Evolutionary conservation across 805 yeast genomes (phyloP).

Genomic region (Naumovozyma dairenensis): DNA sequence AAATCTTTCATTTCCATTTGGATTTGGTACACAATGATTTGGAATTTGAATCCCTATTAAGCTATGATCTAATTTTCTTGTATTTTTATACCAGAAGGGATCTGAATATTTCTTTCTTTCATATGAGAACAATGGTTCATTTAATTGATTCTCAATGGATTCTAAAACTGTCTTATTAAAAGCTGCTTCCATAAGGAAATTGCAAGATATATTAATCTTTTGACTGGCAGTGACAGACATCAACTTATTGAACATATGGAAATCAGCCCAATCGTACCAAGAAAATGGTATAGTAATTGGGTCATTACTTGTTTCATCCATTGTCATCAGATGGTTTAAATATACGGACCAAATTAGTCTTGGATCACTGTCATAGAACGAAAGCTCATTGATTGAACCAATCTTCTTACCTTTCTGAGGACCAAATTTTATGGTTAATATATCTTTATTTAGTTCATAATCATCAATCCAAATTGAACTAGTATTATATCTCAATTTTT

Average conservation of each 20-base stretch:
- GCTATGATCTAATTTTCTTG: constrained; percentile 1
- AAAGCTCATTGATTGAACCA: constrained; percentile 14
- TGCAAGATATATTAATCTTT: constrained; percentile 11
- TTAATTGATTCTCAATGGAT: constrained; percentile 12
- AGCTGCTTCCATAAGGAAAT: constrained; percentile 12
- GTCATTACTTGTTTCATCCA: not conserved
- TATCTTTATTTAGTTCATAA: constrained; percentile 14
- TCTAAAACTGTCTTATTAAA: constrained; percentile 10
- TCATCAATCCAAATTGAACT: constrained; percentile 13
- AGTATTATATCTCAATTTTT: constrained; percentile 16
- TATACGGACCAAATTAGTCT: constrained; percentile 44
- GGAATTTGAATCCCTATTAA: not conserved
- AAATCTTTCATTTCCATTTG: constrained; percentile 1
- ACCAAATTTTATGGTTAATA: constrained; percentile 16
- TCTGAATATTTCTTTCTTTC: constrained; percentile 17
- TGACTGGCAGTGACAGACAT: constrained; percentile 14
- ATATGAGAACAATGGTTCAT: constrained; percentile 13
- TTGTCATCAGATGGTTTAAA: constrained; percentile 31
- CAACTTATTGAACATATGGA: constrained; percentile 33
- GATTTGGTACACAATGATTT: not conserved
- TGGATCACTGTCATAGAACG: constrained; percentile 48
- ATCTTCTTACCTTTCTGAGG: constrained; percentile 10
- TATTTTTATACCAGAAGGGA: constrained; percentile 9
- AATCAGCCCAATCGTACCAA: constrained; percentile 52
- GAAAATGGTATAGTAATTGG: constrained; percentile 34